Conservation (phyloP, 352 stramenopile species). For the Peronosclerospora sorghi region DNA sequence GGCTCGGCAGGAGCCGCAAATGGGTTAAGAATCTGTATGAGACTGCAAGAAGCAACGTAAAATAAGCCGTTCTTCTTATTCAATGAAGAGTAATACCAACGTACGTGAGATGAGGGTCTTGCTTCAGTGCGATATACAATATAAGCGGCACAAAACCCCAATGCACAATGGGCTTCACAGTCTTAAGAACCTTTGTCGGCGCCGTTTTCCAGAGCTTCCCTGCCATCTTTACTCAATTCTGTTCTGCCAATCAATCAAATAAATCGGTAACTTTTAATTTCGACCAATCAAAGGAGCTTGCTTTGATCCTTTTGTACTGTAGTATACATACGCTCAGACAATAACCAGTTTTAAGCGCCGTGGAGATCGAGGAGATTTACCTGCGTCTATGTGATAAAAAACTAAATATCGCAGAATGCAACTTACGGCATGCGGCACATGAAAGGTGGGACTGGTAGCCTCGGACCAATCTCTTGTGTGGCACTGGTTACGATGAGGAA, state of each 20-base stretch:
- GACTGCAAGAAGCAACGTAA: conserved; percentile 14
- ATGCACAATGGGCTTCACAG: conserved; percentile 79
- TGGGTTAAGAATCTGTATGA: conserved; percentile 68
- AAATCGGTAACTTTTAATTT: not conserved
- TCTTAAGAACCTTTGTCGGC: conserved; percentile 66
- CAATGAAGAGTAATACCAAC: conserved; percentile 5
- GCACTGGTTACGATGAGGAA: conserved; percentile 44
- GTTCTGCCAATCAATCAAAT: conserved; percentile 6
- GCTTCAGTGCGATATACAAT: conserved; percentile 68
- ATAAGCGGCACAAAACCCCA: conserved; percentile 71
- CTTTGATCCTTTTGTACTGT: no score
- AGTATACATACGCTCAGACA: no score
- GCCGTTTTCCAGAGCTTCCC: conserved; percentile 68
- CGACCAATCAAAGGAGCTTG: no score
- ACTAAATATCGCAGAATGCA: not conserved
- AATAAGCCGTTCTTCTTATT: not conserved
- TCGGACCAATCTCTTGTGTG: conserved; percentile 38
- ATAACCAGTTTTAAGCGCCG: no score
- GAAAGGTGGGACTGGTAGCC: conserved; percentile 27
- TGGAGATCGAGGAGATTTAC: no score
- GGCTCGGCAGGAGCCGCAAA: conserved; percentile 52
- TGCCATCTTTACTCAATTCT: conserved; percentile 14
- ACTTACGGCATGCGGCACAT: conserved; percentile 37
- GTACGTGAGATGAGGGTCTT: conserved; percentile 64
- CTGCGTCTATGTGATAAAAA: no score